phyloP scores from a whole-genome alignment of 2,329 filamentous ascomycete species.

The Aspergillus sp. region DNA sequence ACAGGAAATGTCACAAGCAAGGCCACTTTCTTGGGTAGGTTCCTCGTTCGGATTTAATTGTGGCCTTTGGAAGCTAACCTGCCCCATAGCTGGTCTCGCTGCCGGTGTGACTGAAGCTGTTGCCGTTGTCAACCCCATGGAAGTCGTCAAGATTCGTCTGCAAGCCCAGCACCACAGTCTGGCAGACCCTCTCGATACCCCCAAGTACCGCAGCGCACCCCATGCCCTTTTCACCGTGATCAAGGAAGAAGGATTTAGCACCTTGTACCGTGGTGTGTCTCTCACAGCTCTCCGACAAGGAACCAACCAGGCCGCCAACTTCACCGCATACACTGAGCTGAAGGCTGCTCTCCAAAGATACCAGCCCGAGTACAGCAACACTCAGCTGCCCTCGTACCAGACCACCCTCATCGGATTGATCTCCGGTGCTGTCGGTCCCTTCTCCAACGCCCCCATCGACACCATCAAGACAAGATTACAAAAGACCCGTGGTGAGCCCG shows the following conservation, averaged over 20 bases:
- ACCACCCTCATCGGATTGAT: conserved; percentile 88
- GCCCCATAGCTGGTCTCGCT: conserved; percentile 69
- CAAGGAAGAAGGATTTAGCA: conserved; percentile 80
- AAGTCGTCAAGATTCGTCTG: conserved; percentile 97
- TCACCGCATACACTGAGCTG: conserved; percentile 94
- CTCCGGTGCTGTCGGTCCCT: conserved; percentile 87
- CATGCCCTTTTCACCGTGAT: conserved; percentile 80
- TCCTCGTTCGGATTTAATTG: background rate
- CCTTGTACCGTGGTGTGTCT: conserved; percentile 88
- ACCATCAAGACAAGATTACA: conserved; percentile 98
- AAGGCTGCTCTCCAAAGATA: conserved; percentile 69
- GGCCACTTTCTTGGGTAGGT: conserved; percentile 66
- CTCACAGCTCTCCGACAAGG: conserved; percentile 92
- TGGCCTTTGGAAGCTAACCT: conserved; percentile 1
- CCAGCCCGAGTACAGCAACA: conserved; percentile 64
- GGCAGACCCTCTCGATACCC: conserved; percentile 91
- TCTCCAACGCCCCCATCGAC: conserved; percentile 96
- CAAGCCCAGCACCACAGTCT: conserved; percentile 98
- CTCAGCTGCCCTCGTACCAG: conserved; percentile 76
- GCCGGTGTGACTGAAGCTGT: conserved; percentile 97
- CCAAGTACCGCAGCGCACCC: conserved; percentile 95
- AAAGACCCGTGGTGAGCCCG: conserved; percentile 76
- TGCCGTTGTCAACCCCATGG: conserved; percentile 95
- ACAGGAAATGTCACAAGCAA: conserved; percentile 65
- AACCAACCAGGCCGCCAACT: conserved; percentile 97